Percentiles rank a stretch among this genome's conserved stretches.
Evolutionary conservation across 192 early-diverging fungal species (phyloP).

Genomic region (Podochytrium sp.): DNA sequence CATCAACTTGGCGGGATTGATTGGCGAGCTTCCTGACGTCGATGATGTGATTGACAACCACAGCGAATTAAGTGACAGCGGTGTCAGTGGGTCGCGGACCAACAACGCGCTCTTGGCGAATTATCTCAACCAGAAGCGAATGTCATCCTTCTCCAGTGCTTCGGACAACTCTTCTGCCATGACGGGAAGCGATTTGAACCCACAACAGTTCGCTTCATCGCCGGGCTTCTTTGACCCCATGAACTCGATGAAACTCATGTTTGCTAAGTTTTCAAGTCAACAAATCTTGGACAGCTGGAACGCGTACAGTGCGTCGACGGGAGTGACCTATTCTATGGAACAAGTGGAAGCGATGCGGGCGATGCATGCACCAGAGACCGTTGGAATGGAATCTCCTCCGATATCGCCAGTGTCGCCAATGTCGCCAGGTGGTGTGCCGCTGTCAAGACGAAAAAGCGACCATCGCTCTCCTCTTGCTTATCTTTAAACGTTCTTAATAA

Average conservation of each 20-base stretch:
- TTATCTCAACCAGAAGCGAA: neutral
- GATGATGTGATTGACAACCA: neutral
- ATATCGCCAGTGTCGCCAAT: too few relatives aligned
- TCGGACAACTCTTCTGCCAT: neutral
- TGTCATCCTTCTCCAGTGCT: neutral
- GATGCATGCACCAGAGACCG: neutral
- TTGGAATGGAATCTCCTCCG: neutral
- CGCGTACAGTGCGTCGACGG: neutral
- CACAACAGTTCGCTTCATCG: neutral
- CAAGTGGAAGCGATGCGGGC: slow-evolving; percentile 5
- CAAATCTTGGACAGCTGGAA: slow-evolving; percentile 11
- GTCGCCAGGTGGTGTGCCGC: too few relatives aligned
- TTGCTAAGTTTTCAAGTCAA: neutral
- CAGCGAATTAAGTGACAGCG: neutral
- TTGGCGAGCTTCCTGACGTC: slow-evolving; percentile 6
- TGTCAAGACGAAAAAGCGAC: too few relatives aligned
- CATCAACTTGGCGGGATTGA: neutral
- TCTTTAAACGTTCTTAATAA: too few relatives aligned
- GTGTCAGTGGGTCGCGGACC: neutral
- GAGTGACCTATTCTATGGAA: neutral
- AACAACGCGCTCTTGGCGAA: neutral
- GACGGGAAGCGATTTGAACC: neutral
- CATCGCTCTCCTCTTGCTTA: too few relatives aligned
- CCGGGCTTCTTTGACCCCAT: neutral
- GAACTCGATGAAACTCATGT: neutral